Evolutionary conservation across 108 stramenopile genomes (phyloP), one percentile per base, ranked within the genome.

Genomic region (Skeletonema potamos): DNA sequence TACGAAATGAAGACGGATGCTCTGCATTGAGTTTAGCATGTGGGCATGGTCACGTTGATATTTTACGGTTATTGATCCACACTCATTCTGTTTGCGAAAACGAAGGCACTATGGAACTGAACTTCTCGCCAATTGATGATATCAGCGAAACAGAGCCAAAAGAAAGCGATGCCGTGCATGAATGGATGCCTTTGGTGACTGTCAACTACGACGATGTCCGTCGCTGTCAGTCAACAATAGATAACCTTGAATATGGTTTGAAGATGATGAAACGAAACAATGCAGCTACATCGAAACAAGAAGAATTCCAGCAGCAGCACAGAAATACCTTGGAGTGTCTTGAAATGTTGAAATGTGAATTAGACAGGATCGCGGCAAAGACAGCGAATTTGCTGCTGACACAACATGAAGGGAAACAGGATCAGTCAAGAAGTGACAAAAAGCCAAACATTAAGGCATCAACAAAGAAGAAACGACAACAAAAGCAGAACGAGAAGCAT

Each of bases 1-100:
- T 58, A 9, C 30, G 37, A 28, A 79, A 79, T 29, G 28, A 37
- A 17, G 72, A 79, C 2, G 57, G 59, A 39, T 57, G 27, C 12
- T 39, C 72, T 26, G 71, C 84, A 18, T 54, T 85, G 37, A 78
- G 68, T 18, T 63, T 88, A 44, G 86, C 87, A 10, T 83, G 74
- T 43, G 74, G 76, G 1, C 69, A 84, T 29, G 89, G 89, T 3
- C 70, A 85, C 18, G 20, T 58, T 8, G 72, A 78, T 4, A 62
- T 78, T 44, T 73, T 87, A 20, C 10, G 74, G 13, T 63, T 85
- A 5, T 54, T 87, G 8, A 57, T 78, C 51, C 59, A 41, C 20
- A 54, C 39, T 26, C 66, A 68, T 27, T 24, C 62, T 15, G 2
- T 63, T 4, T 27, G 29, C 22, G 67, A 13, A 29, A 68, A 24